Percentiles rank a stretch among this genome's conserved stretches.
Evolutionary conservation across 2,329 filamentous ascomycete species (phyloP).

Genomic region (Parafenestella ontariensis): DNA sequence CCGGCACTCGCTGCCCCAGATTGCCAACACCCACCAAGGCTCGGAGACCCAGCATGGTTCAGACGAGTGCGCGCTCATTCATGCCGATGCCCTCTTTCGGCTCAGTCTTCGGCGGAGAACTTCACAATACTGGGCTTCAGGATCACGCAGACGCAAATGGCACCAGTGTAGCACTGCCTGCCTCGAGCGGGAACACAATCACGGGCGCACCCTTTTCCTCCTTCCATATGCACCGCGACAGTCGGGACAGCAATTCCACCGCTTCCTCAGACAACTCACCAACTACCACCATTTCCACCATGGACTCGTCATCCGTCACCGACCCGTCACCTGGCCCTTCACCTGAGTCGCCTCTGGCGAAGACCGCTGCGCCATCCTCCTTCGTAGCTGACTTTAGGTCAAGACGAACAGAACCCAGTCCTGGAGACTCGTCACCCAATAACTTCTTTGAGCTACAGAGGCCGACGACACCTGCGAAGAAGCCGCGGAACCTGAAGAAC

Average conservation of each 20-base stretch:
- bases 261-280: slow-evolving; percentile 94
- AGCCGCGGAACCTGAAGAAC: slow-evolving; percentile 83
- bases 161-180: slow-evolving; percentile 41
- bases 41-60: slow-evolving; percentile 46
- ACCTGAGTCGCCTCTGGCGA: slow-evolving; percentile 83
- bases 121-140: slow-evolving; percentile 55
- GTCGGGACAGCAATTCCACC: slow-evolving; percentile 79
- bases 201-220: slow-evolving; percentile 46
- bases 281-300: slow-evolving; percentile 90
- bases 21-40: slow-evolving; percentile 20
- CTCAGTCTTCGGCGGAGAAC: slow-evolving; percentile 74
- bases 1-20: slow-evolving; percentile 25
- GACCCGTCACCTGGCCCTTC: slow-evolving; percentile 90
- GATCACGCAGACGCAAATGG: slow-evolving; percentile 50
- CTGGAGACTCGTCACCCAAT: slow-evolving; percentile 53
- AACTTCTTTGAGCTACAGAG: slow-evolving; percentile 63
- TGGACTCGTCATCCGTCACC: slow-evolving; percentile 87
- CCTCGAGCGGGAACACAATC: slow-evolving; percentile 44
- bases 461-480: slow-evolving; percentile 64
- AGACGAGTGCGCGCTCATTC: slow-evolving; percentile 44
- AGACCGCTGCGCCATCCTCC: slow-evolving; percentile 72
- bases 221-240: slow-evolving; percentile 69
- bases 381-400: slow-evolving; percentile 66
- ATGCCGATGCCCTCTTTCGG: slow-evolving; percentile 74
- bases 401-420: slow-evolving; percentile 37